Conservation (phyloP, 345 rosid species). For the Eucalyptus polyanthemos region DNA sequence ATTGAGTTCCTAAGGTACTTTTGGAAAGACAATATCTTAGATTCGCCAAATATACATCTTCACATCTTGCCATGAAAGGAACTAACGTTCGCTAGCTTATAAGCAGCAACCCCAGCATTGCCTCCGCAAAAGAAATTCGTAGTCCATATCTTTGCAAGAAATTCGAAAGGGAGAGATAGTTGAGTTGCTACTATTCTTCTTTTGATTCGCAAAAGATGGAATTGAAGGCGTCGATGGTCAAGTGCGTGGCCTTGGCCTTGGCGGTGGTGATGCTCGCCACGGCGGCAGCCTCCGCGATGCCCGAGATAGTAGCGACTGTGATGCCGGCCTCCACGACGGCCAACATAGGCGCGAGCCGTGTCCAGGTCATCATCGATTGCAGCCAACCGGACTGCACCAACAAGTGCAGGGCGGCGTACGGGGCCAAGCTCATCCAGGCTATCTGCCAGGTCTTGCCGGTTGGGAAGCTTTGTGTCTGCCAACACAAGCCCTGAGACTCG, state of each 20-base stretch:
- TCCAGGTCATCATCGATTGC: neutral
- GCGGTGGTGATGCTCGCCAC: neutral
- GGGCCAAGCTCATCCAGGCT: neutral
- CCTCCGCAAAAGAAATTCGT: neutral
- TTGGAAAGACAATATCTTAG: neutral
- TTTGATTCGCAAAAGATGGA: neutral
- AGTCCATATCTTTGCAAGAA: neutral
- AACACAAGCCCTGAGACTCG: neutral
- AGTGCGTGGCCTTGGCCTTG: neutral
- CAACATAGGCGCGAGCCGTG: neutral
- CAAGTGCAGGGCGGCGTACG: neutral
- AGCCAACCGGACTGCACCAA: neutral
- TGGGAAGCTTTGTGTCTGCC: neutral
- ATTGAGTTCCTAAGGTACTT: neutral
- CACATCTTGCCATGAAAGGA: neutral
- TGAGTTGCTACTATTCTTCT: neutral
- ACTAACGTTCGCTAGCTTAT: neutral
- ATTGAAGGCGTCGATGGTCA: neutral
- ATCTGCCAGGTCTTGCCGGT: neutral
- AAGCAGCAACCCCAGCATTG: neutral
- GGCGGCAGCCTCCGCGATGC: neutral
- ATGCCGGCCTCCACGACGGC: too few relatives aligned
- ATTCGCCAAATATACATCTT: neutral
- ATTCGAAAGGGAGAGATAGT: neutral
- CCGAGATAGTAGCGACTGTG: neutral